A percentile compares a stretch with the other conserved stretches of the same genome.
Evolutionary conservation across 768 basidiomycete genomes (phyloP).

Genomic region (Boletus coccyginus): DNA sequence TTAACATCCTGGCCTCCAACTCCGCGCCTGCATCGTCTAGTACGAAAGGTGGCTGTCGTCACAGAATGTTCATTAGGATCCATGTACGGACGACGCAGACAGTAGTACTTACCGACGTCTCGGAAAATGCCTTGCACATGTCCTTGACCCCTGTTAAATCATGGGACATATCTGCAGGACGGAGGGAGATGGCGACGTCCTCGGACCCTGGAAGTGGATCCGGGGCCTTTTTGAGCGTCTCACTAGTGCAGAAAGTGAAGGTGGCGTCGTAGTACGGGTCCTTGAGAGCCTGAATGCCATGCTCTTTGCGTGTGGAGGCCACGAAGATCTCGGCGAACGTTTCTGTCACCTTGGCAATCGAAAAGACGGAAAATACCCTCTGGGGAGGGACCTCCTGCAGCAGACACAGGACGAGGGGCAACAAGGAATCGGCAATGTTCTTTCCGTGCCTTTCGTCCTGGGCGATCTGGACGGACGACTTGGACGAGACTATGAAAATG

Average conservation of each 20-base stretch:
- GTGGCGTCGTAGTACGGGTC: slow-evolving; percentile 62
- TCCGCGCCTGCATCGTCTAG: slow-evolving; percentile 42
- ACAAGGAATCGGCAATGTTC: slow-evolving; percentile 4
- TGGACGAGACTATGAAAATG: slow-evolving; percentile 17
- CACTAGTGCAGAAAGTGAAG: slow-evolving; percentile 51
- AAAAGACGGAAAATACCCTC: slow-evolving; percentile 60
- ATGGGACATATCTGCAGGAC: slow-evolving; percentile 35
- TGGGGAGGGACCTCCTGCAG: slow-evolving; percentile 10
- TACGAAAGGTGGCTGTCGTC: slow-evolving; percentile 51
- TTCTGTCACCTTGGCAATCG: slow-evolving; percentile 44
- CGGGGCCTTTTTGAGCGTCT: slow-evolving; percentile 32
- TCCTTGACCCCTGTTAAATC: slow-evolving; percentile 33
- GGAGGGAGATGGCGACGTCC: slow-evolving; percentile 26
- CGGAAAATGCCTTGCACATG: slow-evolving; percentile 56
- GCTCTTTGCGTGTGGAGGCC: slow-evolving; percentile 32
- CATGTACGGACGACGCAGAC: not conserved
- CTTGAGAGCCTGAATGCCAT: slow-evolving; percentile 25
- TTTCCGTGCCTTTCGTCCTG: slow-evolving; percentile 9
- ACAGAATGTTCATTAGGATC: not conserved
- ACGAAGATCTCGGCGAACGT: slow-evolving; percentile 44
- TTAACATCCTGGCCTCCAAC: slow-evolving; percentile 49
- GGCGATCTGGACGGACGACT: slow-evolving; percentile 10
- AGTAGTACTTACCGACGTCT: slow-evolving; percentile 48
- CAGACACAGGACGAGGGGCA: slow-evolving; percentile 9
- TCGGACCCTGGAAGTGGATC: not conserved